Evolutionary conservation across 441 rosid genomes (phyloP), one percentile per base, ranked within the genome.

Genomic region (Erodium trifolium): DNA sequence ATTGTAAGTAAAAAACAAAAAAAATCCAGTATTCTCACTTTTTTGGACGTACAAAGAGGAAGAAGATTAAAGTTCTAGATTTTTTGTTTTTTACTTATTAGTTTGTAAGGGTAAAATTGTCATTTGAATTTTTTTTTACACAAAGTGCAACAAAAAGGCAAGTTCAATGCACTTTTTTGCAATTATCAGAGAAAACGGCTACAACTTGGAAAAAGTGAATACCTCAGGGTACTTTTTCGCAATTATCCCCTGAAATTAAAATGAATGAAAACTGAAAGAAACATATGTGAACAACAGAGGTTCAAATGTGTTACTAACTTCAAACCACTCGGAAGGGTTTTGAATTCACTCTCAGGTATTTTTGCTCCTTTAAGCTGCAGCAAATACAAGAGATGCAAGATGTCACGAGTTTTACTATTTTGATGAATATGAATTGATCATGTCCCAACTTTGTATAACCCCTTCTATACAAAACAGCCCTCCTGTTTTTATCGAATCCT

Each of bases 281-380:
- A 16, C 27, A 23, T 3, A 3, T 53, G 60, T 53, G 8, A 14
- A 4, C 8, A n/a, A 53, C 17, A 53, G 17, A 16, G 60, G 60
- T 53, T 53, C 1, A 53, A 53, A 14, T 41, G 14, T 53, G 16
- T 55, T 49, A 90, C 94, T 81, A 31, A 91, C 97, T 91, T 93
- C 69, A 93, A 83, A 59, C 96, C 97, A 68, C 78, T 89, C 49
- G 97, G 87, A 19, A 91, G 95, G 73, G 93, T 77, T 53, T 75
- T 89, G 87, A 78, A 85, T 34, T 93, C 96, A 73, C 80, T 80
- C 66, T 91, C 92, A 0, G 98, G 97, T 76, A 93, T 51, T 81
- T 89, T 91, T 12, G 89, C 84, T 67, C 84, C 92, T 73, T 86
- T 84, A 72, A 93, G 95, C 97, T 93, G 93, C 82, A 80, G 45